Evolutionary conservation across 1,139 yeast species (phyloP).

Genomic region (Yamadazyma oceani): DNA sequence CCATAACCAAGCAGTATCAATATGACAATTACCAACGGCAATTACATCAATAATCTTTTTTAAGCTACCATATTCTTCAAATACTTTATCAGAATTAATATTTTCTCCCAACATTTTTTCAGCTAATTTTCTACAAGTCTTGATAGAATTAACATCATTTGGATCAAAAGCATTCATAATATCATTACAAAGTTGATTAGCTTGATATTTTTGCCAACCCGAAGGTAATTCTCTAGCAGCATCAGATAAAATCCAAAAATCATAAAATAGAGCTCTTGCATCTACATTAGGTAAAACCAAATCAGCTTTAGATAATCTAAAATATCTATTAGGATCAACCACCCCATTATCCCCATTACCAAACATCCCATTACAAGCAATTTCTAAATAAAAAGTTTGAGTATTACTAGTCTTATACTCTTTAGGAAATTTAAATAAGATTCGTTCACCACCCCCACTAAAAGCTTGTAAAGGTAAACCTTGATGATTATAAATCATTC

Average conservation of each 20-base stretch:
- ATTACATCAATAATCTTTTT: constrained; percentile 51
- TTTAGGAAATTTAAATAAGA: constrained; percentile 67
- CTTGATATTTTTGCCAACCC: constrained; percentile 75
- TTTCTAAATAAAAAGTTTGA: constrained; percentile 71
- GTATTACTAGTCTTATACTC: constrained; percentile 41
- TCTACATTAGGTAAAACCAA: constrained; percentile 77
- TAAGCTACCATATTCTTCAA: constrained; percentile 26
- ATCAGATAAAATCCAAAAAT: constrained; percentile 86
- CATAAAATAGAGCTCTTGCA: constrained; percentile 75
- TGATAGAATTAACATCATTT: constrained; percentile 46
- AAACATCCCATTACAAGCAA: constrained; percentile 93
- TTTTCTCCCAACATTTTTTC: constrained; percentile 60
- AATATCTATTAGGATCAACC: constrained; percentile 68
- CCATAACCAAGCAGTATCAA: constrained; percentile 98
- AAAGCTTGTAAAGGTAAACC: constrained; percentile 82
- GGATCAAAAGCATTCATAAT: constrained; percentile 83
- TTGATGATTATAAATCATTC: constrained; percentile 63
- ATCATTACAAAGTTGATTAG: constrained; percentile 71
- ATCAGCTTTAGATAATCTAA: constrained; percentile 68
- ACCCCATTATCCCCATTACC: constrained; percentile 70
- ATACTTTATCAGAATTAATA: constrained; percentile 64
- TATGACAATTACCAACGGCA: constrained; percentile 93
- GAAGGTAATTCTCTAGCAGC: constrained; percentile 85
- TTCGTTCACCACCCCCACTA: constrained; percentile 82
- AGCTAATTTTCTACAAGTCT: constrained; percentile 68